phyloP scores from a whole-genome alignment of 257 asterid species.

The Forsythia suspensa region DNA sequence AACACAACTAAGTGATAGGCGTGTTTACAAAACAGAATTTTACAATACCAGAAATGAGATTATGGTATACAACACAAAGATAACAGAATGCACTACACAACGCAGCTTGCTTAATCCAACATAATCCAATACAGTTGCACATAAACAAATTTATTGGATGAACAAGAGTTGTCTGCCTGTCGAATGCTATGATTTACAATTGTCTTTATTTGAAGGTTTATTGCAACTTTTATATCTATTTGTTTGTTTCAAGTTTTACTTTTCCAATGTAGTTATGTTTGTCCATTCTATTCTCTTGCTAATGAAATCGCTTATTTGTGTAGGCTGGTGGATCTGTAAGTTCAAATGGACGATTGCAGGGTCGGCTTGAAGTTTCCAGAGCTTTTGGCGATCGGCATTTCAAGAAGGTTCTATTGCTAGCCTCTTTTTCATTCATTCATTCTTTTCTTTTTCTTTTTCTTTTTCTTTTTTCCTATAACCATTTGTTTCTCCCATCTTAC shows the following conservation, averaged over 20 bases:
- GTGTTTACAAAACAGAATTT: not conserved
- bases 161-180: not conserved
- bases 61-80: not conserved
- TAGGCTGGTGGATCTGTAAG: conserved; percentile 92
- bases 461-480: not conserved
- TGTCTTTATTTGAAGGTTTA: conserved; percentile 6
- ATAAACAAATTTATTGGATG: not conserved
- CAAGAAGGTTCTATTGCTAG: conserved; percentile 64
- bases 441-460: no score
- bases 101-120: not conserved
- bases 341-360: conserved; percentile 88
- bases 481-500: not conserved
- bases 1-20: not conserved
- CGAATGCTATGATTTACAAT: conserved; percentile 11
- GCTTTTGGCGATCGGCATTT: conserved; percentile 93
- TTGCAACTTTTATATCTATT: not conserved
- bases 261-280: not conserved
- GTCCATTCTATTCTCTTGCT: conserved; percentile 7
- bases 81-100: not conserved
- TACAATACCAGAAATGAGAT: not conserved
- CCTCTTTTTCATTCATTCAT: conserved; percentile 5
- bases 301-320: conserved; percentile 20
- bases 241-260: not conserved
- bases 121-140: not conserved
- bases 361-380: conserved; percentile 94